These are phyloP conservation scores for Barbarea vulgaris DNA, from an alignment of 345 rosid species.

Conservation along the genomic window DNA sequence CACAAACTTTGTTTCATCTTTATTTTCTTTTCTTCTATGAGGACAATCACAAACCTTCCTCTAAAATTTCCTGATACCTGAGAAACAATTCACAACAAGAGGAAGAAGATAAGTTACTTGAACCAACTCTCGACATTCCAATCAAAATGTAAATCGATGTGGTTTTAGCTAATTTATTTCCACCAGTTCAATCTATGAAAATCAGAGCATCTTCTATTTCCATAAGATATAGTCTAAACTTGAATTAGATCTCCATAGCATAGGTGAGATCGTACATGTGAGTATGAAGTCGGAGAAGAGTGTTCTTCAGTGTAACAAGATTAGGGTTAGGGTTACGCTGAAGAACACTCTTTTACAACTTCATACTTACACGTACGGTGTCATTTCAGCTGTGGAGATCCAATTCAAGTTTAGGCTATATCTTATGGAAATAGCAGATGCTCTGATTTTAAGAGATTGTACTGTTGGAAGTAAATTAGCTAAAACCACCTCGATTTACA, in stretches of 20 bases:
- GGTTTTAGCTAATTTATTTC: constrained; percentile 11
- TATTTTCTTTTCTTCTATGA: too few species aligned
- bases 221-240: too few species aligned
- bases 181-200: constrained; percentile 50
- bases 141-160: too few species aligned
- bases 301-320: too few species aligned
- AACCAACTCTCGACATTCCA: too few species aligned
- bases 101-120: not conserved
- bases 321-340: too few species aligned
- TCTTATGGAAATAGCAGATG: constrained; percentile 70
- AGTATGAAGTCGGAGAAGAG: too few species aligned
- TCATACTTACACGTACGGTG: constrained; percentile 58
- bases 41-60: too few species aligned
- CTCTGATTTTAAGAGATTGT: constrained; percentile 62
- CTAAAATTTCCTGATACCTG: not conserved
- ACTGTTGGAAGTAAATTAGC: not conserved
- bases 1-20: too few species aligned
- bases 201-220: too few species aligned
- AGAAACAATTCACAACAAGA: not conserved
- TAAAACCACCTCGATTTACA: not conserved
- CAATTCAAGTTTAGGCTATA: constrained; percentile 49
- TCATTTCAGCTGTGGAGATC: constrained; percentile 56
- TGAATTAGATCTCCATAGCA: too few species aligned
- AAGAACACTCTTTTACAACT: constrained; percentile 88
- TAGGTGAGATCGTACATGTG: too few species aligned